A percentile compares a stretch with the other conserved stretches of the same genome.
Evolutionary conservation across 2,329 filamentous ascomycete genomes (phyloP).

Genomic region (Rutstroemia sp.): DNA sequence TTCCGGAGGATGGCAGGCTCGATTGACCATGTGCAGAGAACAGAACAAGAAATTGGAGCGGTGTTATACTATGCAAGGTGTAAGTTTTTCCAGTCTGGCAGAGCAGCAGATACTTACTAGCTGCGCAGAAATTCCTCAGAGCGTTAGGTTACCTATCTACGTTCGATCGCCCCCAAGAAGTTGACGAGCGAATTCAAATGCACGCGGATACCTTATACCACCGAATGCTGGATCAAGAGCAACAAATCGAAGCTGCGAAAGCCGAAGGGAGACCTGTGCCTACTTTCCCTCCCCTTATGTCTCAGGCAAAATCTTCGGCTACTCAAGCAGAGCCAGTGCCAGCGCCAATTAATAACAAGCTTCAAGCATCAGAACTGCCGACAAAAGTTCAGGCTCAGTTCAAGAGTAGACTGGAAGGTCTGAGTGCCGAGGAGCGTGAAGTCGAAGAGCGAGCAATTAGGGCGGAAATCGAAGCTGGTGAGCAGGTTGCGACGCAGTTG

Average conservation of each 20-base stretch:
- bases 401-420: constrained; percentile 48
- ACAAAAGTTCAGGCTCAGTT: constrained; percentile 44
- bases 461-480: constrained; percentile 53
- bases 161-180: constrained; percentile 52
- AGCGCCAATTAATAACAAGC: constrained; percentile 12
- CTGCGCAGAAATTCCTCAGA: constrained; percentile 69
- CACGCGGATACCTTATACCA: constrained; percentile 89
- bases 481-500: constrained; percentile 50
- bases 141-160: constrained; percentile 78
- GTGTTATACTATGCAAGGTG: constrained; percentile 84
- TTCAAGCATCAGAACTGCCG: constrained; percentile 30
- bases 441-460: constrained; percentile 57
- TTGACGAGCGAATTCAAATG: constrained; percentile 89
- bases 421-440: constrained; percentile 49
- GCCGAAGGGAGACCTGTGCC: constrained; percentile 51
- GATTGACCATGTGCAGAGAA: constrained; percentile 71
- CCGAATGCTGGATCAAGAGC: constrained; percentile 77
- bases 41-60: constrained; percentile 73
- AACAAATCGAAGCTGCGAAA: constrained; percentile 61
- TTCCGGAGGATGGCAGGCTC: constrained; percentile 57
- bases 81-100: constrained; percentile 34
- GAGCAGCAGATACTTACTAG: background rate
- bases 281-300: constrained; percentile 49
- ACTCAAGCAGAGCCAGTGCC: constrained; percentile 8
- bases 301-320: constrained; percentile 9